A percentile compares a stretch with the other conserved stretches of the same genome.
Evolutionary conservation across 2,329 filamentous ascomycete genomes (phyloP).

Genomic region (Canariomyces notabilis): DNA sequence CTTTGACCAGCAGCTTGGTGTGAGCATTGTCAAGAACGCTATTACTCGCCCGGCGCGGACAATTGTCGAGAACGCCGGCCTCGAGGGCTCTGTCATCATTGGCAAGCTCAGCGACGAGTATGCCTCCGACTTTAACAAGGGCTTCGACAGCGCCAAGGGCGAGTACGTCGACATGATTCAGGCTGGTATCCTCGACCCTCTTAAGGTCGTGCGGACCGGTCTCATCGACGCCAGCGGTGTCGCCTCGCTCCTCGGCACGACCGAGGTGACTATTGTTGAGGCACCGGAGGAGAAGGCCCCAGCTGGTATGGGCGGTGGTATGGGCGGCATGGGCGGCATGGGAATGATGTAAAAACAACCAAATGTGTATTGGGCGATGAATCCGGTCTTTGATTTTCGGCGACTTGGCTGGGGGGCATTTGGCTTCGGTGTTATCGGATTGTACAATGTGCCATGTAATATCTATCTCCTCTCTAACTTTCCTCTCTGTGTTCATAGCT

Average conservation of each 20-base stretch:
- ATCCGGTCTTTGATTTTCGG: constrained; percentile 25
- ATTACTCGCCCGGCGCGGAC: constrained; percentile 92
- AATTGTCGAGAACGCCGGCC: constrained; percentile 96
- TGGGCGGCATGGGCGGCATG: constrained; percentile 62
- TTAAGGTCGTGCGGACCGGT: constrained; percentile 98
- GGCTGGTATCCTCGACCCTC: constrained; percentile 93
- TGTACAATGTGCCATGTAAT: constrained; percentile 36
- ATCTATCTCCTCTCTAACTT: constrained; percentile 35
- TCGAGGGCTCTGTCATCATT: constrained; percentile 92
- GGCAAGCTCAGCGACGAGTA: constrained; percentile 97
- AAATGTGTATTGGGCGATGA: constrained; percentile 21
- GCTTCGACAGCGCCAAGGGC: constrained; percentile 92
- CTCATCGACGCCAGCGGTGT: constrained; percentile 93
- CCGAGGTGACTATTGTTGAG: constrained; percentile 96
- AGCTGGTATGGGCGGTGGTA: constrained; percentile 57
- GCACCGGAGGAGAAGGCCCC: constrained; percentile 87
- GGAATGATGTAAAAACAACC: constrained; percentile 55
- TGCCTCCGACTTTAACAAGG: constrained; percentile 91
- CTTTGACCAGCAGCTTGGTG: constrained; percentile 98
- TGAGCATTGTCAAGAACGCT: constrained; percentile 95
- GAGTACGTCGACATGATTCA: constrained; percentile 99
- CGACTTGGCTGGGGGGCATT: constrained; percentile 40
- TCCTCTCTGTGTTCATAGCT: constrained; percentile 26
- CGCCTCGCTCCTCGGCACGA: constrained; percentile 93
- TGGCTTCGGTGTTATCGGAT: constrained; percentile 45